phyloP scores from a whole-genome alignment of 176 grass and related monocot genomes.

The Thalia dealbata region DNA sequence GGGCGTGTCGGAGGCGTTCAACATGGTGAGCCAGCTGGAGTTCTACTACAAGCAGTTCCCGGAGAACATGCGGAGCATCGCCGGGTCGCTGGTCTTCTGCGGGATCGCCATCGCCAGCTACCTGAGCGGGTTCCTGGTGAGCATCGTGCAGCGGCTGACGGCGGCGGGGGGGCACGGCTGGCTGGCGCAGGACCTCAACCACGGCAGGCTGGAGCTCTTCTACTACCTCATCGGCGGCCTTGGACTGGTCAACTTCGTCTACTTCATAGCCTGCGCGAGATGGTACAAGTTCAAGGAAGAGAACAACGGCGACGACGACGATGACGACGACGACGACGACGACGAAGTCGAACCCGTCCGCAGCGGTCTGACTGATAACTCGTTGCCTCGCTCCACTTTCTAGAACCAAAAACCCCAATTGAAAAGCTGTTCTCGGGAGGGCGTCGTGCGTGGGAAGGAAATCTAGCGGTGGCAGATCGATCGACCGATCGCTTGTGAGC shows the following conservation, averaged over 20 bases:
- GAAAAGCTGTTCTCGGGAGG: too few relatives aligned
- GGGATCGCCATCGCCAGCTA: constrained; percentile 81
- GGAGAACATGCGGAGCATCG: constrained; percentile 93
- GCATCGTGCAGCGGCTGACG: constrained; percentile 48
- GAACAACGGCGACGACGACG: neutral
- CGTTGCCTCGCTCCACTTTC: neutral
- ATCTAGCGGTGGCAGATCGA: too few relatives aligned
- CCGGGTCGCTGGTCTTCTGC: constrained; percentile 74
- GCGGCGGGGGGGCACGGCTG: constrained; percentile 15
- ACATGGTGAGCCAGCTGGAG: constrained; percentile 98
- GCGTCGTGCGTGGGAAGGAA: too few relatives aligned
- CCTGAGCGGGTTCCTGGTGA: constrained; percentile 73
- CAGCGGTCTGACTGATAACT: too few relatives aligned
- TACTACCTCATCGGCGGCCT: constrained; percentile 68
- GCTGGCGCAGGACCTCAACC: constrained; percentile 82
- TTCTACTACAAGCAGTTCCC: constrained; percentile 99
- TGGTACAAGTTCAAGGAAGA: constrained; percentile 94
- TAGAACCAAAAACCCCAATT: too few relatives aligned
- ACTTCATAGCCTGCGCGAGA: constrained; percentile 65
- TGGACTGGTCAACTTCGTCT: constrained; percentile 79
- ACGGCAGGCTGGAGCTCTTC: constrained; percentile 74
- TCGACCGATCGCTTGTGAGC: too few relatives aligned
- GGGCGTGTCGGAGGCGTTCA: constrained; percentile 82
- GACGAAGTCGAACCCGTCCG: too few relatives aligned
- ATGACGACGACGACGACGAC: neutral